Percentiles rank a stretch among this genome's conserved stretches.
These are phyloP conservation scores for Avena sativa DNA, from an alignment of 176 grass and related monocot species.

Conservation along the genomic window DNA sequence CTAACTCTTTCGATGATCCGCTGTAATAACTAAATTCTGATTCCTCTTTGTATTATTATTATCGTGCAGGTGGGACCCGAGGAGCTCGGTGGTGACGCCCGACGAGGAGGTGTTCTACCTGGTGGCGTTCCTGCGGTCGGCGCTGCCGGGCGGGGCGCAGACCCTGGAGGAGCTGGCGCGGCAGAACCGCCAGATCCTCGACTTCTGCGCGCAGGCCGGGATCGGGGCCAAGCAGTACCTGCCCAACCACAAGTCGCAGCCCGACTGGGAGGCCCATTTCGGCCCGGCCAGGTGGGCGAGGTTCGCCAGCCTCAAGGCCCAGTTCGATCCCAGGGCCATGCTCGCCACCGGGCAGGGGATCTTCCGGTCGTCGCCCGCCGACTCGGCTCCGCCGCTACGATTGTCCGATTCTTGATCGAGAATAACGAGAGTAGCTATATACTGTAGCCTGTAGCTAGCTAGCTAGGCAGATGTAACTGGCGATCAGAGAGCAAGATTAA, in stretches of 20 bases:
- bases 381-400: not conserved
- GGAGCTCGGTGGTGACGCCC: slow-evolving; percentile 82
- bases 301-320: slow-evolving; percentile 60
- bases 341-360: slow-evolving; percentile 82
- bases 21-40: not conserved
- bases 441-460: not conserved
- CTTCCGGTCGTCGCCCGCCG: slow-evolving; percentile 51
- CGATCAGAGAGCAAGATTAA: slow-evolving; percentile 12
- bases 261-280: slow-evolving; percentile 82
- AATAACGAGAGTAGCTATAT: not conserved
- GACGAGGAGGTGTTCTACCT: slow-evolving; percentile 96
- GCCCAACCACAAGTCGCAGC: slow-evolving; percentile 65
- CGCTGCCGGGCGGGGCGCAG: slow-evolving; percentile 55
- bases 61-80: slow-evolving; percentile 71
- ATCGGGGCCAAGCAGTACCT: slow-evolving; percentile 88
- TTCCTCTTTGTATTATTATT: not conserved
- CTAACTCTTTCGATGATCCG: not conserved
- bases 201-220: slow-evolving; percentile 62
- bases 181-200: slow-evolving; percentile 81
- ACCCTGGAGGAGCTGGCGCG: slow-evolving; percentile 57
- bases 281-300: slow-evolving; percentile 58
- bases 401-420: slow-evolving; percentile 17
- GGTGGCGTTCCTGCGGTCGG: slow-evolving; percentile 86
- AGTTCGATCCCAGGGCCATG: slow-evolving; percentile 73
- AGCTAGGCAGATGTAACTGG: not conserved